These are phyloP conservation scores for Coemansia sp. DNA, from an alignment of 192 early-diverging fungal genomes.

Conservation along the genomic window DNA sequence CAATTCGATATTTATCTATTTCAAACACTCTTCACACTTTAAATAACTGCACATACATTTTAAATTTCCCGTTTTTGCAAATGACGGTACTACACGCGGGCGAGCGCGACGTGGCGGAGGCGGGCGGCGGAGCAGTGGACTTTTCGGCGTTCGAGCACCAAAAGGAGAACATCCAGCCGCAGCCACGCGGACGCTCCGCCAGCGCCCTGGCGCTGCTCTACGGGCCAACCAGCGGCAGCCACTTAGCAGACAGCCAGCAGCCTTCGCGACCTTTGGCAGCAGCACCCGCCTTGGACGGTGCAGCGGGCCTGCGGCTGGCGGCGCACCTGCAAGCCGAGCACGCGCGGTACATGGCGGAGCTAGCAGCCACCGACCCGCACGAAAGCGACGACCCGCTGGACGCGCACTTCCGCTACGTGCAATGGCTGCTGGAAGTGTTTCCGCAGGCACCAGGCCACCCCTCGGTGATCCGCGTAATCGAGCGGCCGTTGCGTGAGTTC, in stretches of 20 bases:
- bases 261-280: slow-evolving; percentile 8
- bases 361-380: slow-evolving; percentile 23
- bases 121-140: slow-evolving; percentile 20
- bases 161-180: slow-evolving; percentile 76
- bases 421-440: slow-evolving; percentile 62
- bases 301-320: slow-evolving; percentile 10
- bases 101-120: too few relatives aligned
- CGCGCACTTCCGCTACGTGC: slow-evolving; percentile 57
- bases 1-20: slow-evolving; percentile 4
- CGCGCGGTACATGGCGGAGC: slow-evolving; percentile 35
- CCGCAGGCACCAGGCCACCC: slow-evolving; percentile 58
- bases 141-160: slow-evolving; percentile 63
- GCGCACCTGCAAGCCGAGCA: slow-evolving; percentile 35
- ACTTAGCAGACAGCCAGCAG: slow-evolving; percentile 28
- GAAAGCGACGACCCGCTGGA: slow-evolving; percentile 59
- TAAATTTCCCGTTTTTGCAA: too few relatives aligned
- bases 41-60: background rate
- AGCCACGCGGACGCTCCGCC: slow-evolving; percentile 65
- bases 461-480: slow-evolving; percentile 55
- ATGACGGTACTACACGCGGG: too few relatives aligned
- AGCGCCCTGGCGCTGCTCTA: slow-evolving; percentile 40
- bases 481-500: slow-evolving; percentile 50
- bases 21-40: background rate
- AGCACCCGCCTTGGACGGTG: too few relatives aligned
- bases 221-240: slow-evolving; percentile 21